These are phyloP conservation scores for Neurospora crassa DNA, from an alignment of 2,329 filamentous ascomycete genomes.

Conservation along the genomic window DNA sequence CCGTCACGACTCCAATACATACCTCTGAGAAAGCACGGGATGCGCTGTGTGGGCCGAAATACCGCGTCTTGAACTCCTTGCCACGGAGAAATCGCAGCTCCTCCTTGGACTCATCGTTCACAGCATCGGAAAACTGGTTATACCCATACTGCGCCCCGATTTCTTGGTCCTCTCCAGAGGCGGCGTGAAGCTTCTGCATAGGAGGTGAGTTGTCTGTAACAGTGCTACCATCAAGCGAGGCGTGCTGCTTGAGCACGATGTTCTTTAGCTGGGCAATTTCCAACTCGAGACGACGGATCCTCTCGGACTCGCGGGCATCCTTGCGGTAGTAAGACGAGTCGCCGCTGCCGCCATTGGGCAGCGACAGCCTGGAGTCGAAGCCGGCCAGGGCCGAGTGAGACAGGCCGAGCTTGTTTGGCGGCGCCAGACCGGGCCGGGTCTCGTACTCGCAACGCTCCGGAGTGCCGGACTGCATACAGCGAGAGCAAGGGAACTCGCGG, in stretches of 20 bases:
- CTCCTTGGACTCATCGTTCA: constrained; percentile 24
- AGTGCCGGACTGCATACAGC: constrained; percentile 53
- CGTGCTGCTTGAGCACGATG: constrained; percentile 34
- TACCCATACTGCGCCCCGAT: constrained; percentile 12
- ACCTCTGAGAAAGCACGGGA: constrained; percentile 50
- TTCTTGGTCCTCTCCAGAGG: constrained; percentile 8
- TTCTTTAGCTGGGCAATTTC: constrained; percentile 49
- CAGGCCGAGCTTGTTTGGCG: constrained; percentile 36
- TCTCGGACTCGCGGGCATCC: constrained; percentile 42
- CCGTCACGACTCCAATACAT: constrained; percentile 3
- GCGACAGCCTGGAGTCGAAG: constrained; percentile 33
- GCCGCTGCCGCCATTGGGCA: constrained; percentile 29
- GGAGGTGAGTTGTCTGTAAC: constrained; percentile 25
- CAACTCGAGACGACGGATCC: constrained; percentile 49
- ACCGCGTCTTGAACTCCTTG: constrained; percentile 50
- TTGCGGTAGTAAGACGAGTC: constrained; percentile 26
- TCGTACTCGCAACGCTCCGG: constrained; percentile 52
- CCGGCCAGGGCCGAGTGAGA: constrained; percentile 32
- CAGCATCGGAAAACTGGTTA: constrained; percentile 24
- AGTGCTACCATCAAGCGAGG: constrained; percentile 42
- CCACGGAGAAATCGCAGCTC: constrained; percentile 49
- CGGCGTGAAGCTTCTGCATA: constrained; percentile 10
- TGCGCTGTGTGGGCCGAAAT: constrained; percentile 51
- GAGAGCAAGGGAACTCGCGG: constrained; percentile 50
- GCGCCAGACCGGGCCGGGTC: constrained; percentile 32